These are phyloP conservation scores for Hordeum pubiflorum DNA, from an alignment of 202 grass and related monocot species.

Conservation along the genomic window DNA sequence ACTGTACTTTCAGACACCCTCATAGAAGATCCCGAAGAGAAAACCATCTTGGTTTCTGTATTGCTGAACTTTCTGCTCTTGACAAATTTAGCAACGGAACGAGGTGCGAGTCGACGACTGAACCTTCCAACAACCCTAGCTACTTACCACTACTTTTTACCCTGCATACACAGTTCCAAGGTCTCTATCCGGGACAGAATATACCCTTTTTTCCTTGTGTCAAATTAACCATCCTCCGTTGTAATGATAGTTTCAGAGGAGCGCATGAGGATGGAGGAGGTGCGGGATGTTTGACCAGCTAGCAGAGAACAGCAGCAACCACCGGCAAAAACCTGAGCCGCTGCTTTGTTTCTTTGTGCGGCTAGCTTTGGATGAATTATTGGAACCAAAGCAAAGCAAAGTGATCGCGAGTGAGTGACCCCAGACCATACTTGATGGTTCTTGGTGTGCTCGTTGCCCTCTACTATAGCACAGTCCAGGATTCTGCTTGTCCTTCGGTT, in stretches of 20 bases:
- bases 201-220: not conserved
- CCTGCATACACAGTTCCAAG: not conserved
- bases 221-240: not conserved
- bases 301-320: not conserved
- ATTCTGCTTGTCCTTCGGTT: not conserved
- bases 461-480: not conserved
- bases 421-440: not conserved
- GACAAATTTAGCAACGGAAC: not conserved
- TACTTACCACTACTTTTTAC: not conserved
- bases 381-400: constrained; percentile 28
- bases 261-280: not conserved
- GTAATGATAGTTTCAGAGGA: constrained; percentile 15
- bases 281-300: constrained; percentile 25
- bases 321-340: constrained; percentile 23
- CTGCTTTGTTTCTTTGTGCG: not conserved
- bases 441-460: not conserved
- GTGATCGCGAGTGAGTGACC: not conserved
- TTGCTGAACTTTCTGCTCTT: not conserved
- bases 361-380: constrained; percentile 32
- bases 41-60: not conserved
- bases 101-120: not conserved
- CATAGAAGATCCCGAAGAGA: not conserved
- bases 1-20: not conserved
- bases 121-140: not conserved
- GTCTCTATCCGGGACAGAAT: constrained; percentile 24